phyloP scores from a whole-genome alignment of 148 eudicot species.

The Silene conica region DNA sequence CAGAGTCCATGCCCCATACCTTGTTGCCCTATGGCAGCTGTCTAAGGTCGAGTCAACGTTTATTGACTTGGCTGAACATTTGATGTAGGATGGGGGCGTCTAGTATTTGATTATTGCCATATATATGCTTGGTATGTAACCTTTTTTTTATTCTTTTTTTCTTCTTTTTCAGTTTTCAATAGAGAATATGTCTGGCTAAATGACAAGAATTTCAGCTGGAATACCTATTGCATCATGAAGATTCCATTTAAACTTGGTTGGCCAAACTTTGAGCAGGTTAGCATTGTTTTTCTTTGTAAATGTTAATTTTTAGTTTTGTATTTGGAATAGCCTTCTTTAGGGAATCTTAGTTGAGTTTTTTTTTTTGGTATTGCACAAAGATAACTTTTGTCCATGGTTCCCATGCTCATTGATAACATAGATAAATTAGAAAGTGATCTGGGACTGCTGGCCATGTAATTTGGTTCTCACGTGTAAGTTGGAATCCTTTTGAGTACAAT shows the following conservation, averaged over 20 bases:
- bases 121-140: slow-evolving; percentile 1
- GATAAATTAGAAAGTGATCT: slow-evolving; percentile 20
- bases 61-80: slow-evolving; percentile 32
- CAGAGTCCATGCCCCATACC: background rate
- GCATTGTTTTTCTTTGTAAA: background rate
- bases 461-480: slow-evolving; percentile 32
- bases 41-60: slow-evolving; percentile 30
- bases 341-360: slow-evolving; percentile 24
- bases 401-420: slow-evolving; percentile 32
- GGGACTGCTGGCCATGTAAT: slow-evolving; percentile 19
- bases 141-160: slow-evolving; percentile 1
- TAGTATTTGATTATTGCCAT: slow-evolving; percentile 10
- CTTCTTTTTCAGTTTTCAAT: slow-evolving; percentile 6
- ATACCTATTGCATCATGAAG: slow-evolving; percentile 27
- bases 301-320: slow-evolving; percentile 14
- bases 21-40: slow-evolving; percentile 24
- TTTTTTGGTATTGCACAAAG: slow-evolving; percentile 21
- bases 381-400: slow-evolving; percentile 26
- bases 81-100: slow-evolving; percentile 28
- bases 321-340: slow-evolving; percentile 24
- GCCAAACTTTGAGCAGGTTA: slow-evolving; percentile 20
- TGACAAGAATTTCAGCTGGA: slow-evolving; percentile 29
- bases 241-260: slow-evolving; percentile 26
- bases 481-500: slow-evolving; percentile 23
- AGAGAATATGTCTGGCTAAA: slow-evolving; percentile 28